A percentile compares a stretch with the other conserved stretches of the same genome.
Conservation (phyloP, 2,329 filamentous ascomycete species). For the Nectriaceae sp. region DNA sequence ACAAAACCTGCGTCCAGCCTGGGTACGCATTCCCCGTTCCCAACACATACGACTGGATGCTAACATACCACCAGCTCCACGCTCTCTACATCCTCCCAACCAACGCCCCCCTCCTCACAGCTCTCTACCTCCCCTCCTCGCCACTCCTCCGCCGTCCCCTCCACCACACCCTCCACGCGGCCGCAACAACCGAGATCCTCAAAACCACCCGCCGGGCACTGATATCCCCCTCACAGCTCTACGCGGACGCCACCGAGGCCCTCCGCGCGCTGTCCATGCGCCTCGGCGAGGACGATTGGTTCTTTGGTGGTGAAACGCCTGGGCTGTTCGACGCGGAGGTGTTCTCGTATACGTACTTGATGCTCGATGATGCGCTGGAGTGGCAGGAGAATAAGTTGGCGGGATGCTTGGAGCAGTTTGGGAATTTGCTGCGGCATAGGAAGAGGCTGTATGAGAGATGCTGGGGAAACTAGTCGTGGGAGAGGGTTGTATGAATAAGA, state of each 20-base stretch:
- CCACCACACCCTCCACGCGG: constrained; percentile 66
- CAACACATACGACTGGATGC: not conserved
- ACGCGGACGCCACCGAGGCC: constrained; percentile 46
- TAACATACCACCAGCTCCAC: constrained; percentile 59
- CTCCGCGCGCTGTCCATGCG: constrained; percentile 48
- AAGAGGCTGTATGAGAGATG: constrained; percentile 36
- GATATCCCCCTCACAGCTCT: constrained; percentile 40
- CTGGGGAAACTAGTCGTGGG: constrained; percentile 25
- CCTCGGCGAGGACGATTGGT: constrained; percentile 46
- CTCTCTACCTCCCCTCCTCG: constrained; percentile 72
- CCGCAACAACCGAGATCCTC: constrained; percentile 74
- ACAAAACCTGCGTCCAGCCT: constrained; percentile 78
- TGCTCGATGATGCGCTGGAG: constrained; percentile 64
- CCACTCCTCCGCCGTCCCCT: constrained; percentile 65
- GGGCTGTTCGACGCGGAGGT: constrained; percentile 84
- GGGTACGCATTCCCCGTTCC: constrained; percentile 54
- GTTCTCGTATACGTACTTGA: constrained; percentile 84
- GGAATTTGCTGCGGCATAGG: constrained; percentile 59
- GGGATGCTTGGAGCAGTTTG: constrained; percentile 56
- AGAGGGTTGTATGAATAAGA: not conserved
- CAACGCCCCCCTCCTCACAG: constrained; percentile 69
- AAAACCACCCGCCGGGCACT: constrained; percentile 53
- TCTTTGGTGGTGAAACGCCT: constrained; percentile 55
- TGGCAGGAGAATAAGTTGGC: constrained; percentile 67
- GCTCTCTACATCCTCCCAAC: constrained; percentile 73